Base-by-base conservation (phyloP, 176 grass and related monocot species). In the Oryza officinalis region DNA sequence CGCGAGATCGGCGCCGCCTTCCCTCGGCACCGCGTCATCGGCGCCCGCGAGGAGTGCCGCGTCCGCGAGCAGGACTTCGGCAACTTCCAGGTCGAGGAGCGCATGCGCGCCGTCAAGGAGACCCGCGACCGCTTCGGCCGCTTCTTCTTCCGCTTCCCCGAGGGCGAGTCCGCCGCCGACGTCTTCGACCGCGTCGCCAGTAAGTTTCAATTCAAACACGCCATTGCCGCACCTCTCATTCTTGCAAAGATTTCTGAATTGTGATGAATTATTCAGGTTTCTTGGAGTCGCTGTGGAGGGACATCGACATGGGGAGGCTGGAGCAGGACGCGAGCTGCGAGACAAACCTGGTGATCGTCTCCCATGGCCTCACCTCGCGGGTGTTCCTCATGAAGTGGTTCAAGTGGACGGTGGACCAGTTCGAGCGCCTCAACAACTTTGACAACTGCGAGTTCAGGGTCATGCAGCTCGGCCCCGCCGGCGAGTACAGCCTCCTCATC, bases 331-430 rank as follows among this genome's bases (percentile, higher is more conserved):
- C 81, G 3, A 83, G 27, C 87, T 90, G 89, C 54, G 89, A 94
- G 64, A 92, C 89, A 8, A 99, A 96, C 83, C 85, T 99, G 76
- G 86, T 99, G 68, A 96, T 99, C 79, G 83, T 99, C 8, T 90
- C 96, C 10, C 96, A 99, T 80, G 96, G 96, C 2, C 87, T 99
- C 67, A 94, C 93, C 5, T 93, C 91, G 30, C 78, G 93, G 10
- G 93, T 99, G 23, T 99, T 99, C 89, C 89, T 99, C 32, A 99
- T 96, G 96, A 99, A 99, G 67, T 99, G 96, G 96, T 99, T 99
- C 93, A 99, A 99, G 89, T 99, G 96, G 96, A 94, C 96, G 10
- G 96, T 92, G 37, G 91, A 90, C 23, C 93, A 99, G 87, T 99
- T 96, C 70, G 96, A 96, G 91, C 74, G 33, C 14, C 93, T 99